Conservation (phyloP, 1,284 basidiomycete genomes). For the Malassezia furfur region DNA sequence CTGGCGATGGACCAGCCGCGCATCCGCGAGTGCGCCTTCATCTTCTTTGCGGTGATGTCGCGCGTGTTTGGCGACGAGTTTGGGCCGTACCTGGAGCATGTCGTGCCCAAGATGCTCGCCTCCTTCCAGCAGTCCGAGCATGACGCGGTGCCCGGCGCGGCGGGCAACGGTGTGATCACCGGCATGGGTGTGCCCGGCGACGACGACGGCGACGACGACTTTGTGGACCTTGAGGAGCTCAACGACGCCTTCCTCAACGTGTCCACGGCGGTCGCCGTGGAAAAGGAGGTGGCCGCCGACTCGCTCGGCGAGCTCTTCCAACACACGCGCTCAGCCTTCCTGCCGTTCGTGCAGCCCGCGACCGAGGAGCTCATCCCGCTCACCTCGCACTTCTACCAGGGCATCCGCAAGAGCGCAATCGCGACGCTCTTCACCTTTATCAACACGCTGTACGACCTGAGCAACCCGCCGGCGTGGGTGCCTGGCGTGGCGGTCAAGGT, state of each 20-base stretch:
- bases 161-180: conserved; percentile 42
- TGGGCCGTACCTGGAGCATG: conserved; percentile 70
- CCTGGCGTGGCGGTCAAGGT: conserved; percentile 58
- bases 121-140: conserved; percentile 68
- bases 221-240: conserved; percentile 63
- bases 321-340: conserved; percentile 71
- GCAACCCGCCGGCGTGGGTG: conserved; percentile 70
- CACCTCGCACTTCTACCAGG: conserved; percentile 90
- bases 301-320: conserved; percentile 85
- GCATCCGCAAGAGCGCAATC: conserved; percentile 87
- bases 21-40: conserved; percentile 88
- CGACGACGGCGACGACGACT: conserved; percentile 53
- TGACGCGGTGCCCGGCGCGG: conserved; percentile 48
- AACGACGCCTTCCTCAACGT: conserved; percentile 59
- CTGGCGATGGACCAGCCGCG: conserved; percentile 74
- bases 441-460: conserved; percentile 83
- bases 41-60: conserved; percentile 97
- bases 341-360: conserved; percentile 65
- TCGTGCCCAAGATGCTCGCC: conserved; percentile 74
- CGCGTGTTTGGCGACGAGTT: conserved; percentile 93
- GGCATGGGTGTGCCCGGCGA: conserved; percentile 57
- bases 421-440: conserved; percentile 82
- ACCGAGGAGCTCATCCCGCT: conserved; percentile 73
- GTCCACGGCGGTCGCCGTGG: conserved; percentile 91
- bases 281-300: conserved; percentile 98